A percentile compares a stretch with the other conserved stretches of the same genome.
Conservation (phyloP, 2,329 filamentous ascomycete species). For the Penicillium frequentans region DNA sequence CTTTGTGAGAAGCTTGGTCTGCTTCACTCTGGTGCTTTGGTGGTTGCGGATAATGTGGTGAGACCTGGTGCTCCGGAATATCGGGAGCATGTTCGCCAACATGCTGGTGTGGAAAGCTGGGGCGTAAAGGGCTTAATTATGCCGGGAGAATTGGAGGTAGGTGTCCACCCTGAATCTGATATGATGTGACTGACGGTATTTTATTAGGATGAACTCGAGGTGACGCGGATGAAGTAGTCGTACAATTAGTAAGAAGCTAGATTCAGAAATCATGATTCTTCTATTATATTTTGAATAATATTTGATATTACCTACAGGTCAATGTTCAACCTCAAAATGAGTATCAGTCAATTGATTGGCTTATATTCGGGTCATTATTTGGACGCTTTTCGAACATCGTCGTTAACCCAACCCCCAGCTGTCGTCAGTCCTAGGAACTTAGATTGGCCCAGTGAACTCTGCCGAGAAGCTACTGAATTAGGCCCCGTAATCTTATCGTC, state of each 20-base stretch:
- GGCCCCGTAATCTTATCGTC: no score
- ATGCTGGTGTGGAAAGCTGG: constrained; percentile 8
- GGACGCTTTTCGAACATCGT: no score
- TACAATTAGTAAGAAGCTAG: background rate
- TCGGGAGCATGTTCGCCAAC: constrained; percentile 8
- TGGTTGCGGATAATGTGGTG: constrained; percentile 16
- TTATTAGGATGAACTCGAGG: constrained; percentile 6
- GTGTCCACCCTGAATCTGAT: background rate
- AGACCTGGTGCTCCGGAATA: constrained; percentile 13
- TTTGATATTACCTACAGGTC: no score
- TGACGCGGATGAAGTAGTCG: background rate
- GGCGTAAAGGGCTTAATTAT: constrained; percentile 12
- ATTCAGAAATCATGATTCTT: background rate
- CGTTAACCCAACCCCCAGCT: no score
- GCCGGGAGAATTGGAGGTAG: constrained; percentile 11
- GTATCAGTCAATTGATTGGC: no score
- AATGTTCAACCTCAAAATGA: no score
- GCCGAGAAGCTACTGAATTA: no score
- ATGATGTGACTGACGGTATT: background rate
- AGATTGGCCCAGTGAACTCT: no score
- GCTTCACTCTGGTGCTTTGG: constrained; percentile 7
- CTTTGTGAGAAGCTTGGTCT: constrained; percentile 2
- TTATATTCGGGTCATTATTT: no score
- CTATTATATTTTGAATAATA: no score
- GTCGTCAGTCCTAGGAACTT: no score